Percentiles rank a stretch among this genome's conserved stretches.
Conservation (phyloP, 352 stramenopile genomes). For the Albugo laibachii region DNA sequence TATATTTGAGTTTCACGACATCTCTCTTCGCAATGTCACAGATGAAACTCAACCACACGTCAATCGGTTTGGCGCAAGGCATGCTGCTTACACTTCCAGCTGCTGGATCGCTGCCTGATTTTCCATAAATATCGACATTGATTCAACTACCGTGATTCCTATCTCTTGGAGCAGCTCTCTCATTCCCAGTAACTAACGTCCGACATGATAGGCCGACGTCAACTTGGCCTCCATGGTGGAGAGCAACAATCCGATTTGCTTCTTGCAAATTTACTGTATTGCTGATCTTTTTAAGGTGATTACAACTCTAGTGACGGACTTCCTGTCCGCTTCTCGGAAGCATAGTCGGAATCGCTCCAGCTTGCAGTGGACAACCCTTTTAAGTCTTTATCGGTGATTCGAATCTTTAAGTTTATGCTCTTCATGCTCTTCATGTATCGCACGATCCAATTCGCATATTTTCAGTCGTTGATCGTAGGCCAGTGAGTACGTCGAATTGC, state of each 20-base stretch:
- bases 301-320: background rate
- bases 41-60: conserved; percentile 6
- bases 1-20: conserved; percentile 1
- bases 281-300: background rate
- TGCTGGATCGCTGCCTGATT: conserved; percentile 6
- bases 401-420: conserved; percentile 6
- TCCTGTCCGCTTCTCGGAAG: background rate
- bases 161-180: conserved; percentile 5
- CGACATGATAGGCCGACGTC: background rate
- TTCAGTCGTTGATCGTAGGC: conserved; percentile 10
- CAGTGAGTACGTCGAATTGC: conserved; percentile 7
- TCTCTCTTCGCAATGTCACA: conserved; percentile 1
- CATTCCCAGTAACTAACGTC: background rate
- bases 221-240: background rate
- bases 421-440: conserved; percentile 14
- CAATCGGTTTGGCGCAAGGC: conserved; percentile 3
- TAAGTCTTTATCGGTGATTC: background rate
- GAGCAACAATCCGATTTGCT: background rate
- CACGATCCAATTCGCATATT: conserved; percentile 10
- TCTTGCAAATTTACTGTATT: background rate
- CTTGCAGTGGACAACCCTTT: background rate
- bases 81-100: conserved; percentile 3
- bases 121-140: conserved; percentile 4
- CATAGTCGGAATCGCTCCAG: background rate
- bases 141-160: background rate